Conservation (phyloP, 2,329 filamentous ascomycete genomes). For the Colletotrichum sp. region DNA sequence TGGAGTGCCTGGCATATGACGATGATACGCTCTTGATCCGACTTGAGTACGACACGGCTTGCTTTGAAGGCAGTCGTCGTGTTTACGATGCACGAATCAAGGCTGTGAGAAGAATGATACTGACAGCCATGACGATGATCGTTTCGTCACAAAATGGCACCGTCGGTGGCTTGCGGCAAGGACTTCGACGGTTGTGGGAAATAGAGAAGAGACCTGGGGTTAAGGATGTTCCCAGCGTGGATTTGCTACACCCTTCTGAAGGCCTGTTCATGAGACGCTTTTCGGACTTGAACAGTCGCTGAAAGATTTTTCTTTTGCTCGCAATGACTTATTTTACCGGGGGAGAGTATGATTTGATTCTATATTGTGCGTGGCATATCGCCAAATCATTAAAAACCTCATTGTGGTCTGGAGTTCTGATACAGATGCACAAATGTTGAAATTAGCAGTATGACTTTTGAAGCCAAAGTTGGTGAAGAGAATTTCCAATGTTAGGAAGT, state of each 20-base stretch:
- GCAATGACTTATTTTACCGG: background rate
- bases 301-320: background rate
- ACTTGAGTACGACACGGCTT: slow-evolving; percentile 18
- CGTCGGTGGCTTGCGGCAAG: background rate
- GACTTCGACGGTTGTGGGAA: background rate
- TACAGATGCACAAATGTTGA: background rate
- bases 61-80: background rate
- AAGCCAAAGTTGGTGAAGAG: background rate
- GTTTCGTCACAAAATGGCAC: background rate
- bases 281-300: background rate
- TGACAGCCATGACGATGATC: background rate
- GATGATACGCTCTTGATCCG: slow-evolving; percentile 8
- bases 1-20: slow-evolving; percentile 17
- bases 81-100: background rate
- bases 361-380: background rate
- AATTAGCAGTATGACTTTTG: background rate
- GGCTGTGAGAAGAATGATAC: background rate
- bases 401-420: background rate
- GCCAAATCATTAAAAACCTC: background rate
- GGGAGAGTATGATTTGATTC: background rate
- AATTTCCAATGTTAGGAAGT: background rate
- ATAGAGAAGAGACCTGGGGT: background rate
- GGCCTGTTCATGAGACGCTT: background rate
- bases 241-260: background rate
- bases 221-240: background rate